Base-by-base conservation (phyloP, 768 basidiomycete species). In the Lactarius evosmus region DNA sequence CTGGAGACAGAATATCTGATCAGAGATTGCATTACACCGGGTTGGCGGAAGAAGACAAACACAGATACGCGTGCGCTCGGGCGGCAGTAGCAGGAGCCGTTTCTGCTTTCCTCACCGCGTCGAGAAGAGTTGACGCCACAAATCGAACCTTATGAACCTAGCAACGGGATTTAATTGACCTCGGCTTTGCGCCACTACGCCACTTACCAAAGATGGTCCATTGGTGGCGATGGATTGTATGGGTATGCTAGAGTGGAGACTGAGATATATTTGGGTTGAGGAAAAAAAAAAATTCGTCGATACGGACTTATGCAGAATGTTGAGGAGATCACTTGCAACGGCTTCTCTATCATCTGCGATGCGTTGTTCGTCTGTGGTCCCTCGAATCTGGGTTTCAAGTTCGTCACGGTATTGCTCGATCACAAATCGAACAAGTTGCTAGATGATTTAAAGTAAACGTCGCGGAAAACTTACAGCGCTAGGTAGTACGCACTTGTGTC, bases 381-480 rank as follows among this genome's bases (percentile, higher is more conserved):
- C 87, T 70, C 85, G 87, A 66, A 90, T 79, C 22, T 83, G 85
- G 66, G 80, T 78, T 55, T 91, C 73, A 29, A 96, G 82, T 74
- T 96, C 92, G 66, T 95, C 89, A 7, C 91, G 87, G 72, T 95
- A 95, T 75, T 94, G 93, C 69, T 95, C 89, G 58, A 92, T 90
- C 66, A 95, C 91, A 69, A 93, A 94, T 61, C 94, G 90, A 62
- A 92, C 92, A 55, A 94, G 83, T 93, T 95, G 93, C 92, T 95
- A 68, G 46, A 22, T 51, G 33, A 62, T 58, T 19, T 34, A 44
- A 65, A 56, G 52, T 58, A 41, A 60, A 50, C 34, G 52, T 34
- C 14, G 19, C 33, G 40, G 38, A 60, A 60, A 56, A 14, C 22
- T 11, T 27, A 36, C 38, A 38, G 49, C 52, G 33, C 27, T 46